phyloP scores from a whole-genome alignment of 2,329 filamentous ascomycete genomes.

The Aspergillus terreus region DNA sequence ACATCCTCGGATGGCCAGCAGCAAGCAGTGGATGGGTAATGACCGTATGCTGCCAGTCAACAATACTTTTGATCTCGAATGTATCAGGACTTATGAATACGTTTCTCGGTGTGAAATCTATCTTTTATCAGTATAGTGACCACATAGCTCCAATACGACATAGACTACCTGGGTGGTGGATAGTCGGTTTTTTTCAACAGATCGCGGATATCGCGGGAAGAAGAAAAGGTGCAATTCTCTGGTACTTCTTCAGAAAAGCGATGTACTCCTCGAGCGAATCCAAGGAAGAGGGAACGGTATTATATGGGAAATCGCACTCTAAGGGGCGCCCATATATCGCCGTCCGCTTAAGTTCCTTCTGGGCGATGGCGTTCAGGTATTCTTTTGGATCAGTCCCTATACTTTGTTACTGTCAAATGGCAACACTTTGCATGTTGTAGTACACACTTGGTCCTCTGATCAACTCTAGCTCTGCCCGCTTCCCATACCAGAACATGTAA shows the following conservation, averaged over 20 bases:
- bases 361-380: slow-evolving; percentile 16
- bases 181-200: slow-evolving; percentile 14
- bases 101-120: no score
- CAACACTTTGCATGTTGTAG: neutral
- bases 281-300: slow-evolving; percentile 16
- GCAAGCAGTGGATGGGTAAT: slow-evolving; percentile 16
- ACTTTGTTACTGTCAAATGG: neutral
- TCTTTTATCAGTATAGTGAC: no score
- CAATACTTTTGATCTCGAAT: slow-evolving; percentile 17
- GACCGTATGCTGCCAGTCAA: slow-evolving; percentile 25
- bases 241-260: slow-evolving; percentile 20
- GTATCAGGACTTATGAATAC: neutral
- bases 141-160: no score
- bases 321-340: slow-evolving; percentile 17
- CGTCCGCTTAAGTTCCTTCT: slow-evolving; percentile 17
- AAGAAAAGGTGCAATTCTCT: slow-evolving; percentile 15
- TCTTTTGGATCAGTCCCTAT: slow-evolving; percentile 13
- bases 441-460: slow-evolving; percentile 25
- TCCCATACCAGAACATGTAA: slow-evolving; percentile 27
- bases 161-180: slow-evolving; percentile 18
- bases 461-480: slow-evolving; percentile 14
- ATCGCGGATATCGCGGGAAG: slow-evolving; percentile 11
- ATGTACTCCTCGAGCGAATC: slow-evolving; percentile 15
- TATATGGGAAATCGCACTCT: slow-evolving; percentile 20
- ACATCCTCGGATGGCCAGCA: slow-evolving; percentile 17